These are phyloP conservation scores for Aspergillus eucalypticola DNA, from an alignment of 2,329 filamentous ascomycete species.

Conservation along the genomic window DNA sequence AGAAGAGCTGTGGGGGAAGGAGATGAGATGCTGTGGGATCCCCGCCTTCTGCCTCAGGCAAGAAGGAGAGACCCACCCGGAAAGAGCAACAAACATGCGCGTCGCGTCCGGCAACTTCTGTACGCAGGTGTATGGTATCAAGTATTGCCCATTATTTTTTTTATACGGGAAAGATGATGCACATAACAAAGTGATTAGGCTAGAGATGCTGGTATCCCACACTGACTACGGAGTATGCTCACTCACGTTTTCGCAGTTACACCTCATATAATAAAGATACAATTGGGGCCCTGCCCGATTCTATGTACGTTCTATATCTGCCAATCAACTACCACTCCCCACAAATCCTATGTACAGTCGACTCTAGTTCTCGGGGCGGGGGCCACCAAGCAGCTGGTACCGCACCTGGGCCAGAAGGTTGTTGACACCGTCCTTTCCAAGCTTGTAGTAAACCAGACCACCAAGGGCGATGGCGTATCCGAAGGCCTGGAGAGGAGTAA, in stretches of 20 bases:
- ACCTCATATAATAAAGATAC: background rate
- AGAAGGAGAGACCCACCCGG: background rate
- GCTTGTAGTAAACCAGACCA: constrained; percentile 65
- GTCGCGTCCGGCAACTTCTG: no score
- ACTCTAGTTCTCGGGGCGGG: background rate
- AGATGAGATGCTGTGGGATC: background rate
- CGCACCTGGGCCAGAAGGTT: background rate
- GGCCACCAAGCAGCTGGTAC: background rate
- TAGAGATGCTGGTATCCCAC: no score
- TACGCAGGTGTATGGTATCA: no score
- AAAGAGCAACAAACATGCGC: no score
- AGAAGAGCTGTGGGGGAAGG: background rate
- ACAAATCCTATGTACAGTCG: background rate
- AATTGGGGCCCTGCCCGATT: background rate
- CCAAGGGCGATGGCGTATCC: constrained; percentile 71
- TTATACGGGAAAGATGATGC: no score
- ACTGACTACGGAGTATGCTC: no score
- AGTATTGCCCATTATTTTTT: no score
- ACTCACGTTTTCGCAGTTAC: no score
- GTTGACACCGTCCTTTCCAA: constrained; percentile 41
- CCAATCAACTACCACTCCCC: background rate
- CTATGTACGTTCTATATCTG: background rate
- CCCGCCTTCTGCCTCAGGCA: background rate
- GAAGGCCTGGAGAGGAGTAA: constrained; percentile 68
- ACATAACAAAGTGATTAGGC: no score